Evolutionary conservation across 257 asterid species (phyloP), one percentile per base, ranked within the genome.

Genomic region (Solanum pinnatisectum): DNA sequence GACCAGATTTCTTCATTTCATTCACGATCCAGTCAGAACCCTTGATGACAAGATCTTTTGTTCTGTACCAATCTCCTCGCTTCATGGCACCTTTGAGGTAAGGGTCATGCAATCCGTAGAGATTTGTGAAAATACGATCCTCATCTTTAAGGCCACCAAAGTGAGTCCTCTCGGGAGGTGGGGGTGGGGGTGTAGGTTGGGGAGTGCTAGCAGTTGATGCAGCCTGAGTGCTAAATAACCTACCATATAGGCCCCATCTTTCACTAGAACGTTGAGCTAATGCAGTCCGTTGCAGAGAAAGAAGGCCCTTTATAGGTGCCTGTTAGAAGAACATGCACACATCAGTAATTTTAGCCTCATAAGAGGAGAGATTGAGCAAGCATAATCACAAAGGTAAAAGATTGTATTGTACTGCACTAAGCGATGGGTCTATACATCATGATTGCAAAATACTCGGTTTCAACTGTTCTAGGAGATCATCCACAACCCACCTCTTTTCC

Each of bases 61-160:
- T 97, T 89, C 98, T 90, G 92, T 97, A 84, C 99, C 99, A 97
- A 91, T 97, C 99, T 40, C 99, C 99, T 46, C 98, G 96, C 90
- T 96, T 96, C 98, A 96, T 92, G 88, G 99, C 99, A 35, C 98
- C 99, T 90, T 97, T 97, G 46, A 97, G 97, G 88, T 95, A 97
- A 25, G 99, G 99, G 78, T 97, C 99, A 52, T 97, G 95, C 83
- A 97, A 87, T 71, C 99, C 99, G 70, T 97, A 97, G 67, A 97
- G 88, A 44, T 97, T 97, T 6, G 99, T 96, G 91, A 97, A 97
- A 89, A 97, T 96, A 86, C 99, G 99, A 90, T 97, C 99, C 95
- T 97, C 98, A 83, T 97, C 99, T 89, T 94, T 97, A 77, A 97
- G 94, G 91, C 98, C 99, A 40, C 99, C 99, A 83, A 97, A 97